Percentiles rank a stretch among this genome's conserved stretches.
phyloP scores from a whole-genome alignment of 2,329 filamentous ascomycete genomes.

The Microsporum canis region DNA sequence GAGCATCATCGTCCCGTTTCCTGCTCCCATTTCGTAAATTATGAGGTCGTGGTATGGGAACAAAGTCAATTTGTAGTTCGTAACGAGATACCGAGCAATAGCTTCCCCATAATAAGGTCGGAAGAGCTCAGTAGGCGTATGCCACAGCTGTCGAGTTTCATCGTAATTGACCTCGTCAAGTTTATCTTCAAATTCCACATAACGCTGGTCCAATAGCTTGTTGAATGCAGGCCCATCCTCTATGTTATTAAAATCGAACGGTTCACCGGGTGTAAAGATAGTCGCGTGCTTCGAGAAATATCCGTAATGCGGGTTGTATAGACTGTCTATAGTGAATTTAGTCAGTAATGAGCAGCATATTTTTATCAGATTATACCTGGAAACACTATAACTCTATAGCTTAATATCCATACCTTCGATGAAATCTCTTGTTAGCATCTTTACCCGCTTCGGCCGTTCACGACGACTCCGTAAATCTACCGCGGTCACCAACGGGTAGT shows the following conservation, averaged over 20 bases:
- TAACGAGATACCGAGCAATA: constrained; percentile 87
- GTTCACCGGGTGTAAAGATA: constrained; percentile 85
- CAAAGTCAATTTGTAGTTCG: constrained; percentile 87
- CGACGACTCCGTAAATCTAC: constrained; percentile 59
- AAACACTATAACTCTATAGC: neutral
- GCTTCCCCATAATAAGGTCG: constrained; percentile 94
- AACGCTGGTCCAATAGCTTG: constrained; percentile 60
- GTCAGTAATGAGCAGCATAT: constrained; percentile 4
- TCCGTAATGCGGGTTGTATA: constrained; percentile 90
- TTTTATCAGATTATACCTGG: neutral
- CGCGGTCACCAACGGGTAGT: constrained; percentile 77
- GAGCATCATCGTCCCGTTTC: constrained; percentile 93
- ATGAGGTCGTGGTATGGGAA: constrained; percentile 95
- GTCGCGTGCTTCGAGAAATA: constrained; percentile 95
- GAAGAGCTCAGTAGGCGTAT: constrained; percentile 95
- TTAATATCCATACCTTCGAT: constrained; percentile 60
- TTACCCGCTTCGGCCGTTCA: constrained; percentile 73
- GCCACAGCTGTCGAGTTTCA: constrained; percentile 85
- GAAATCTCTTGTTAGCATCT: constrained; percentile 96
- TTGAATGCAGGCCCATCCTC: constrained; percentile 81
- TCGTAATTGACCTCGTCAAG: constrained; percentile 63
- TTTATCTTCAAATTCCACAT: constrained; percentile 78
- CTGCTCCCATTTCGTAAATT: constrained; percentile 97
- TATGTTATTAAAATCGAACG: constrained; percentile 75
- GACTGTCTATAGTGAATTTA: constrained; percentile 51